Evolutionary conservation across 2,329 filamentous ascomycete species (phyloP), one percentile per base, ranked within the genome.

Genomic region (Teratosphaeria viscida): DNA sequence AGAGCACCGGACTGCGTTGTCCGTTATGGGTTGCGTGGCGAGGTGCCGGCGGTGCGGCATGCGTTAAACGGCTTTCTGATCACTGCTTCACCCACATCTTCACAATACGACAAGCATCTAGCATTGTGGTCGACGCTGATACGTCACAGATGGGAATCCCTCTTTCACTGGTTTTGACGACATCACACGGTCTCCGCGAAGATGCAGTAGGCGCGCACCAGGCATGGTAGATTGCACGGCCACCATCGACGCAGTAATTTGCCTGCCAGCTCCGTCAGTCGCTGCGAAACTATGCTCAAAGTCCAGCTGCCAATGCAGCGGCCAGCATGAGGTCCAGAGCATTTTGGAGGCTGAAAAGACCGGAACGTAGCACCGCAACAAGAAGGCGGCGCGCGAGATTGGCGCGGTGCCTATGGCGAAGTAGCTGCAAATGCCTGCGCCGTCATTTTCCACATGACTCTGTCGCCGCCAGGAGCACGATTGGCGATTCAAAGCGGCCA

Each of bases 1-100:
- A 65, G 71, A 68, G 71, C 69, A 62, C 60, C 59, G 58, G 59
- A 62, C 57, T 60, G 58, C 62, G 67, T 61, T 64, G 66, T 69
- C 68, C 71, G 71, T 74, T 65, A 68, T 74, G 71, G 67, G 63
- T 67, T 61, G 63, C 58, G 57, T 62, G 68, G 65, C 62, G 64
- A 68, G 62, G 65, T 65, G 71, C 71, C 71, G 72, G 71, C 58
- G 66, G 70, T 62, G 64, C 68, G 72, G 71, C 71, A 66, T 72
- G 72, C 67, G 68, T 74, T 71, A 67, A 58, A 66, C 71, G 71
- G 71, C 71, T 72, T 73, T 69, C 71, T 73, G 71, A 73, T 52
- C 27, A 12, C 49, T 58, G 32, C 54, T 54, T 54, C 53, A 54
- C 53, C 14, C 6, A 27, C 14, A 37, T 16, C 7, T 23, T 14